These are phyloP conservation scores for Monsonia emarginata DNA, from an alignment of 441 rosid species.

Conservation along the genomic window DNA sequence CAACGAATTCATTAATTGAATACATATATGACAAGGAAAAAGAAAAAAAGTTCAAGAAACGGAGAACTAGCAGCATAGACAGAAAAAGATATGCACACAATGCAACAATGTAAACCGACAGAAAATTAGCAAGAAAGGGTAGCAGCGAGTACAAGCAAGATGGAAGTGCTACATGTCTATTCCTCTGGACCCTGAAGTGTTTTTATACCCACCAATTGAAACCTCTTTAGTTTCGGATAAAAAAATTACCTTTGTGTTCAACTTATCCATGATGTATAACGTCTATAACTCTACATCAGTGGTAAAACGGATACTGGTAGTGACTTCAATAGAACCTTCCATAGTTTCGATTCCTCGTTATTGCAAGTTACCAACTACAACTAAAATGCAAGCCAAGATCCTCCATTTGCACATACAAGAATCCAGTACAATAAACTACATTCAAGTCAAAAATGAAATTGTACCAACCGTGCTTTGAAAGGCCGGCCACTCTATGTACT, in stretches of 20 bases:
- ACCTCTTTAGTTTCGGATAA: too few relatives aligned
- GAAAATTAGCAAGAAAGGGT: neutral
- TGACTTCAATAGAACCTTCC: neutral
- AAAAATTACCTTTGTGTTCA: too few relatives aligned
- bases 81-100: neutral
- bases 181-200: neutral
- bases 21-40: neutral
- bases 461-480: slow-evolving; percentile 51
- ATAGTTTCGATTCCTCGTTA: neutral
- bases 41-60: too few relatives aligned
- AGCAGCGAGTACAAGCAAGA: neutral
- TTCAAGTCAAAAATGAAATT: neutral
- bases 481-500: slow-evolving; percentile 79
- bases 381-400: neutral
- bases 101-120: neutral
- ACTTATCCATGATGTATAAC: neutral
- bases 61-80: neutral
- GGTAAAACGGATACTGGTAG: neutral
- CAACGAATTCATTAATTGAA: neutral
- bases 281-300: neutral
- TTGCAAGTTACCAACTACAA: neutral
- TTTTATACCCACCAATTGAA: neutral
- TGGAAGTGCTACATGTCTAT: neutral
- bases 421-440: neutral
- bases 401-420: neutral